phyloP scores from a whole-genome alignment of 176 grass and related monocot genomes.

The Oryza glaberrima region DNA sequence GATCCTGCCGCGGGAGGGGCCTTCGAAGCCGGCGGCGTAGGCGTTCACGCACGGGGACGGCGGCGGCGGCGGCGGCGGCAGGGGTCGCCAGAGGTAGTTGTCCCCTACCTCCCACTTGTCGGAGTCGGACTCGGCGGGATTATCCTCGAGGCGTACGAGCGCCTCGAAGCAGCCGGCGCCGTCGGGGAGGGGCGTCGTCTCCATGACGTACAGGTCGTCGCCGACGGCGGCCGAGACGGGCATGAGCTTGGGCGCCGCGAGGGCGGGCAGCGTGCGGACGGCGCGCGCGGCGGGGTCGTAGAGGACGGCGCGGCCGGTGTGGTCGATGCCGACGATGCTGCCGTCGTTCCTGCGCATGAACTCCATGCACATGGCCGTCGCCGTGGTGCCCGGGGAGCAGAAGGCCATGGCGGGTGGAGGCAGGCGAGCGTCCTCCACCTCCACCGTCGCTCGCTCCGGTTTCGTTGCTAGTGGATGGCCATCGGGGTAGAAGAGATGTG shows the following conservation, averaged over 20 bases:
- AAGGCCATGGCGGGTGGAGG: neutral
- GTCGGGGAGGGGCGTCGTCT: neutral
- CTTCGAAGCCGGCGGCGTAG: too few relatives aligned
- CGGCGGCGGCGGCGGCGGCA: too few relatives aligned
- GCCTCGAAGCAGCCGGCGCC: neutral
- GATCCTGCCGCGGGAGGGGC: too few relatives aligned
- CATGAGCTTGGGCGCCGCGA: neutral
- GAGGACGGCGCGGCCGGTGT: neutral
- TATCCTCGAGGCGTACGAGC: neutral
- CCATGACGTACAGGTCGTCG: neutral
- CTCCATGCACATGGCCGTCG: neutral
- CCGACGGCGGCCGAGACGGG: neutral
- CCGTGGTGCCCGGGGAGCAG: neutral
- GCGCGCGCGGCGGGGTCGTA: neutral
- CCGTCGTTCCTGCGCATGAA: neutral
- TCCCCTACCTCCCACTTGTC: neutral
- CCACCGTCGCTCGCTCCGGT: neutral
- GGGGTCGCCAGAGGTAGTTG: neutral
- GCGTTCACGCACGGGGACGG: too few relatives aligned
- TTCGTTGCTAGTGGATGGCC: neutral
- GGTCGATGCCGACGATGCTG: neutral
- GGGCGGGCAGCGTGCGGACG: too few relatives aligned
- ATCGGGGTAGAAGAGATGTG: neutral
- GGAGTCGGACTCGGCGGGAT: too few relatives aligned
- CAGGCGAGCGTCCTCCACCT: neutral